A percentile compares a stretch with the other conserved stretches of the same genome.
phyloP scores from a whole-genome alignment of 2,329 filamentous ascomycete genomes.

The Epichloe sp. region DNA sequence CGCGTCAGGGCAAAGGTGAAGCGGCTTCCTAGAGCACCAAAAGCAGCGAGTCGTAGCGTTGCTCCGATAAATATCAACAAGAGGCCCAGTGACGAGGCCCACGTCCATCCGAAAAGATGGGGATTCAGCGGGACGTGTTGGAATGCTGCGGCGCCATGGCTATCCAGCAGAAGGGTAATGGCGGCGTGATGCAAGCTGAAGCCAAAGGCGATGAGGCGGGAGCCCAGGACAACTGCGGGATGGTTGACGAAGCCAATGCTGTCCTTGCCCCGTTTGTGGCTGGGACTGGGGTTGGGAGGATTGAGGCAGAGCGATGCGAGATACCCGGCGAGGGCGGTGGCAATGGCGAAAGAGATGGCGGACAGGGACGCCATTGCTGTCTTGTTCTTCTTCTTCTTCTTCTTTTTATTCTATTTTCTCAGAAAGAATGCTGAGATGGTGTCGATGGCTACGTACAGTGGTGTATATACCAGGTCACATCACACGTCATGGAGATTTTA shows the following conservation, averaged over 20 bases:
- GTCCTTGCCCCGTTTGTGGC: conserved; percentile 1
- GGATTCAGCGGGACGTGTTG: conserved; percentile 11
- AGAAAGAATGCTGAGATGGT: background rate
- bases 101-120: conserved; percentile 20
- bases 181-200: background rate
- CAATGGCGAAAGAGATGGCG: conserved; percentile 1
- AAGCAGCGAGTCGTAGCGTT: conserved; percentile 24
- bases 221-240: background rate
- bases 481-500: no score
- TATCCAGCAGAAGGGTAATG: background rate
- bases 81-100: conserved; percentile 17
- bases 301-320: background rate
- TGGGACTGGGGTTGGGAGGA: conserved; percentile 1
- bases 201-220: background rate
- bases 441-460: background rate
- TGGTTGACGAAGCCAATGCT: background rate
- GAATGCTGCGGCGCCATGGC: background rate
- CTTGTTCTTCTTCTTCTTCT: background rate
- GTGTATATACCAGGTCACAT: no score
- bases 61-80: conserved; percentile 17
- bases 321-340: conserved; percentile 1
- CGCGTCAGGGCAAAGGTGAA: conserved; percentile 39
- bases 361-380: conserved; percentile 3
- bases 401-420: no score
- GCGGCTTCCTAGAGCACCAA: conserved; percentile 30